phyloP scores from a whole-genome alignment of 495 filamentous ascomycete genomes.

The Aspergillus steynii region DNA sequence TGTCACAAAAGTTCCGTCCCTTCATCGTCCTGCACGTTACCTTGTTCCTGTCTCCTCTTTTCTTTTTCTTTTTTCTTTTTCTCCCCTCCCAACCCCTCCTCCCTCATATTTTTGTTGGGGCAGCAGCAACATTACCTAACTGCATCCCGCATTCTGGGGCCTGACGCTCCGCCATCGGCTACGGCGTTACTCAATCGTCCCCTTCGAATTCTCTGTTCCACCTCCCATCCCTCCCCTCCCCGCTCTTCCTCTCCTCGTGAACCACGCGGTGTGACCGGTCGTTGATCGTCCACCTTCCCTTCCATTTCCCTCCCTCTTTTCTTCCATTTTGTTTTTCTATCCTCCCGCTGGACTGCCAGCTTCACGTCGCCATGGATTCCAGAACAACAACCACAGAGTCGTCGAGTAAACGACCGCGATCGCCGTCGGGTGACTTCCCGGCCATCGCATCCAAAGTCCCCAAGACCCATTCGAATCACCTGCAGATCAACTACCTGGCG shows the following conservation, averaged over 20 bases:
- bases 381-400: constrained; percentile 36
- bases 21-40: neutral
- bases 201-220: constrained; percentile 1
- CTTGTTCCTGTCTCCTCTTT: constrained; percentile 3
- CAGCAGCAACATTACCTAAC: constrained; percentile 18
- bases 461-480: constrained; percentile 57
- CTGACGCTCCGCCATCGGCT: constrained; percentile 31
- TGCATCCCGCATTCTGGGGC: constrained; percentile 22
- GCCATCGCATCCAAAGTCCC: constrained; percentile 50
- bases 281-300: constrained; percentile 13
- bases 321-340: constrained; percentile 14
- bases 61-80: constrained; percentile 11
- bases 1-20: neutral
- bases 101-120: constrained; percentile 16
- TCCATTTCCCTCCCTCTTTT: constrained; percentile 9
- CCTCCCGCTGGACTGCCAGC: constrained; percentile 6
- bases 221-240: neutral
- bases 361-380: constrained; percentile 40
- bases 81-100: constrained; percentile 17
- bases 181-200: constrained; percentile 22
- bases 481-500: constrained; percentile 82
- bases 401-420: constrained; percentile 61
- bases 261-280: too few relatives aligned
- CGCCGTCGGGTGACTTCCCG: constrained; percentile 51
- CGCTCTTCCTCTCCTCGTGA: neutral